Percentiles rank a stretch among this genome's conserved stretches.
Conservation (phyloP, 768 basidiomycete genomes). For the Lactifluus pinguis region DNA sequence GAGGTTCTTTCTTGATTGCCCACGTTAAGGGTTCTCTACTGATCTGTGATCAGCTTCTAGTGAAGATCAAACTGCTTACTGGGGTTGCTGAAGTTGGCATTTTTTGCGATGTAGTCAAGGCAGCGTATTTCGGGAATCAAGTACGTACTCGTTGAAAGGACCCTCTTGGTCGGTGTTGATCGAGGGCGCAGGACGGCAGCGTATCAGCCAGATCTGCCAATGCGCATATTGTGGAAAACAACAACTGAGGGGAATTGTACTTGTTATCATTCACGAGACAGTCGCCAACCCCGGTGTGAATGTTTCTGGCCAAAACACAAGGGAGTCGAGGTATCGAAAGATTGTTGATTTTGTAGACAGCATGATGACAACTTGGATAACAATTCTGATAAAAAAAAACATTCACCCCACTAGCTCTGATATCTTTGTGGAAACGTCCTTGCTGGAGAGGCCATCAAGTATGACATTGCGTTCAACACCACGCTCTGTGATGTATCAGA, state of each 20-base stretch:
- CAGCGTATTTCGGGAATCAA: conserved; percentile 94
- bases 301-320: neutral
- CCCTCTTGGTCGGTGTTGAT: neutral
- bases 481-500: conserved; percentile 42
- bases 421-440: conserved; percentile 66
- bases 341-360: neutral
- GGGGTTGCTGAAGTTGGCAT: conserved; percentile 98
- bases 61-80: conserved; percentile 84
- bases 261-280: neutral
- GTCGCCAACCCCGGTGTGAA: neutral
- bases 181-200: conserved; percentile 4
- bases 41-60: conserved; percentile 47
- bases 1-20: conserved; percentile 50
- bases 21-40: neutral
- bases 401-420: conserved; percentile 43
- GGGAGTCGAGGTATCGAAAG: neutral
- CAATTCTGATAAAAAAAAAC: neutral
- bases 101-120: conserved; percentile 88
- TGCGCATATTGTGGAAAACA: conserved; percentile 3
- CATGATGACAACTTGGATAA: neutral
- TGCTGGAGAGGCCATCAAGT: conserved; percentile 62
- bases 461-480: conserved; percentile 77
- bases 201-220: conserved; percentile 6
- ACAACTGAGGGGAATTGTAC: neutral
- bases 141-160: conserved; percentile 29